These are phyloP conservation scores for Malassezia brasiliensis DNA, from an alignment of 1,284 basidiomycete genomes.

Conservation along the genomic window DNA sequence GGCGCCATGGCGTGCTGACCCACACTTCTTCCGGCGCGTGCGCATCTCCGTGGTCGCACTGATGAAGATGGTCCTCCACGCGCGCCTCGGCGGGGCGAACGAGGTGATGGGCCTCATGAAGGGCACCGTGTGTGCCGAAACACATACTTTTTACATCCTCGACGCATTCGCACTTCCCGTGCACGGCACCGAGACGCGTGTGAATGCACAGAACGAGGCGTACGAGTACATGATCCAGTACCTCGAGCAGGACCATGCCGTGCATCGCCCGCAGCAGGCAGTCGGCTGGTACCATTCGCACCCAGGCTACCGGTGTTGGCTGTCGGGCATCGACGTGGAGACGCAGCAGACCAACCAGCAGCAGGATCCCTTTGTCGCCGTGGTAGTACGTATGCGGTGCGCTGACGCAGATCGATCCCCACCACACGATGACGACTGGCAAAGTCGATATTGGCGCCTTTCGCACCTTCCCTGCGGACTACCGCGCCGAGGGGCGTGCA, in stretches of 20 bases:
- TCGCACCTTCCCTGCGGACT: slow-evolving; percentile 76
- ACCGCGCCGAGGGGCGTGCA: slow-evolving; percentile 54
- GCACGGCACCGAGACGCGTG: slow-evolving; percentile 96
- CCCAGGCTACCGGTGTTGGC: slow-evolving; percentile 98
- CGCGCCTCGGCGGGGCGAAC: slow-evolving; percentile 88
- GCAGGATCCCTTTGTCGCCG: slow-evolving; percentile 91
- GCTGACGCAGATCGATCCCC: slow-evolving; percentile 73
- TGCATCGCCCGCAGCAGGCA: slow-evolving; percentile 71
- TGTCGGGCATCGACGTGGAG: slow-evolving; percentile 92
- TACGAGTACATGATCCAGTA: slow-evolving; percentile 98
- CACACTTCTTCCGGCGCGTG: slow-evolving; percentile 84
- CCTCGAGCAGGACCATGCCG: slow-evolving; percentile 67
- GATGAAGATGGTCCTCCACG: slow-evolving; percentile 99
- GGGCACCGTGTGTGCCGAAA: slow-evolving; percentile 77
- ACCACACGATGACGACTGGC: slow-evolving; percentile 91
- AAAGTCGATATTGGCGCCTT: slow-evolving; percentile 98
- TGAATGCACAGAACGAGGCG: slow-evolving; percentile 90
- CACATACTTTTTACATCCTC: slow-evolving; percentile 68
- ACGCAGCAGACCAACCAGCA: slow-evolving; percentile 91
- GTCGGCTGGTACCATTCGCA: slow-evolving; percentile 99
- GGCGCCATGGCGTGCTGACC: slow-evolving; percentile 77
- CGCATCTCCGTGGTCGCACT: slow-evolving; percentile 88
- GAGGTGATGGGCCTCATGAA: slow-evolving; percentile 99
- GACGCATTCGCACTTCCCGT: slow-evolving; percentile 95
- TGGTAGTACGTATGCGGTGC: slow-evolving; percentile 62